These are phyloP conservation scores for Citrus reticulata DNA, from an alignment of 345 rosid species.

Conservation along the genomic window DNA sequence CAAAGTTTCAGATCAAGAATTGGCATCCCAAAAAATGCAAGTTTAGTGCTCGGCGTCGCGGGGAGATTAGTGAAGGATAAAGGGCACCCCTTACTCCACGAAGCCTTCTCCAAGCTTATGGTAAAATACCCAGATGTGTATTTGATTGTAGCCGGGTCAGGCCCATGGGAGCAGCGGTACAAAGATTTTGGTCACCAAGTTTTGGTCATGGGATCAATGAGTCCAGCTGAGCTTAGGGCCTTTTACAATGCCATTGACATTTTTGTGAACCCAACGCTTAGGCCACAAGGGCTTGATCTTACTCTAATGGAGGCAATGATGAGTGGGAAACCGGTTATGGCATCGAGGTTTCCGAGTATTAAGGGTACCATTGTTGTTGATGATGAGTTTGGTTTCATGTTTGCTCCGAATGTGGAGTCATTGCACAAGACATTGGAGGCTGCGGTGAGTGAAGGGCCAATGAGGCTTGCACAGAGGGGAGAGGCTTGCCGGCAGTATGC, in stretches of 20 bases:
- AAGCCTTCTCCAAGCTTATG: constrained; percentile 55
- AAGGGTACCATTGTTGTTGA: constrained; percentile 79
- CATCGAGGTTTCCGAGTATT: constrained; percentile 84
- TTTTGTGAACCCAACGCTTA: constrained; percentile 79
- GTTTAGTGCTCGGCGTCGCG: constrained; percentile 68
- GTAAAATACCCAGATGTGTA: constrained; percentile 40
- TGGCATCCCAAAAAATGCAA: constrained; percentile 51
- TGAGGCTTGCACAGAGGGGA: constrained; percentile 69
- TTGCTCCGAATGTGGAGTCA: constrained; percentile 82
- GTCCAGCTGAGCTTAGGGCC: constrained; percentile 47
- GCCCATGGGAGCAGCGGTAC: constrained; percentile 89
- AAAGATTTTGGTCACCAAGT: constrained; percentile 55
- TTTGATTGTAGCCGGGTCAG: constrained; percentile 74
- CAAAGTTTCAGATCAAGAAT: constrained; percentile 49
- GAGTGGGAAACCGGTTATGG: constrained; percentile 88
- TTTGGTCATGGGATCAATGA: constrained; percentile 68
- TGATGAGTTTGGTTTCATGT: constrained; percentile 84
- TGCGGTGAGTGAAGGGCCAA: constrained; percentile 58
- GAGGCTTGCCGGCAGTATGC: constrained; percentile 66
- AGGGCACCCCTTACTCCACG: constrained; percentile 74
- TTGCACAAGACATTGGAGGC: constrained; percentile 50
- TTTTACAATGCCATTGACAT: constrained; percentile 79
- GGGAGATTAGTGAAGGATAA: constrained; percentile 93
- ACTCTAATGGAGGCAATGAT: constrained; percentile 95
- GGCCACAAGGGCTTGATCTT: constrained; percentile 93